Evolutionary conservation across 495 filamentous ascomycete species (phyloP).

Genomic region (Recurvomyces mirabilis): DNA sequence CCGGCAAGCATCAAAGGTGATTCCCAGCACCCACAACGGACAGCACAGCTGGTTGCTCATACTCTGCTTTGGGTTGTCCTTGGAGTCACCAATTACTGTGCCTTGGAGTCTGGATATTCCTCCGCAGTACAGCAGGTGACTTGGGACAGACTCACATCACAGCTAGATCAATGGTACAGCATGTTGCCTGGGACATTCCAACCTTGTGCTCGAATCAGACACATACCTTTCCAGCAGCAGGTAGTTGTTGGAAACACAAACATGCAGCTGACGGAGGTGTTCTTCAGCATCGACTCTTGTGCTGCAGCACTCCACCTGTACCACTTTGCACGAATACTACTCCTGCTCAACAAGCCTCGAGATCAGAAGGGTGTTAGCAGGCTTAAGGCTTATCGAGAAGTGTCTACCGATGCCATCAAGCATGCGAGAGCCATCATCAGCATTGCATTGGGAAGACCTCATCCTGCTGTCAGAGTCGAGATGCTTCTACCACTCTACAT

Average conservation of each 20-base stretch:
- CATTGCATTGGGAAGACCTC: constrained; percentile 45
- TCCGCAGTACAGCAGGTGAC: constrained; percentile 40
- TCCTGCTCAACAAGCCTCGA: constrained; percentile 50
- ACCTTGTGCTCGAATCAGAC: constrained; percentile 35
- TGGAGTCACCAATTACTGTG: constrained; percentile 52
- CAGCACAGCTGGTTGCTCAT: constrained; percentile 45
- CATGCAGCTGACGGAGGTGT: constrained; percentile 44
- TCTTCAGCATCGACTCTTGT: constrained; percentile 53
- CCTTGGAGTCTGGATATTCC: constrained; percentile 34
- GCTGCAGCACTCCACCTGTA: constrained; percentile 53
- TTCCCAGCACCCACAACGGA: constrained; percentile 40
- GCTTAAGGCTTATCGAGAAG: constrained; percentile 42
- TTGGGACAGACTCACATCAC: constrained; percentile 45
- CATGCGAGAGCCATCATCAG: constrained; percentile 49
- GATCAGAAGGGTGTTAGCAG: constrained; percentile 33
- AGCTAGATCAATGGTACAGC: constrained; percentile 47
- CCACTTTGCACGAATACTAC: constrained; percentile 52
- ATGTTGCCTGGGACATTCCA: constrained; percentile 48
- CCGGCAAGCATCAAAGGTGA: constrained; percentile 41
- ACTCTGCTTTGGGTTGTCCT: constrained; percentile 52
- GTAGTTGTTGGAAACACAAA: constrained; percentile 26
- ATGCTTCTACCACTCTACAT: constrained; percentile 52
- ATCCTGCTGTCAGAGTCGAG: constrained; percentile 47
- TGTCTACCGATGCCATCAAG: constrained; percentile 41
- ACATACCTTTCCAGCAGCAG: constrained; percentile 1